Percentiles rank a stretch among this genome's conserved stretches.
phyloP scores from a whole-genome alignment of 2,329 filamentous ascomycete genomes.

The Colletotrichum sp. region DNA sequence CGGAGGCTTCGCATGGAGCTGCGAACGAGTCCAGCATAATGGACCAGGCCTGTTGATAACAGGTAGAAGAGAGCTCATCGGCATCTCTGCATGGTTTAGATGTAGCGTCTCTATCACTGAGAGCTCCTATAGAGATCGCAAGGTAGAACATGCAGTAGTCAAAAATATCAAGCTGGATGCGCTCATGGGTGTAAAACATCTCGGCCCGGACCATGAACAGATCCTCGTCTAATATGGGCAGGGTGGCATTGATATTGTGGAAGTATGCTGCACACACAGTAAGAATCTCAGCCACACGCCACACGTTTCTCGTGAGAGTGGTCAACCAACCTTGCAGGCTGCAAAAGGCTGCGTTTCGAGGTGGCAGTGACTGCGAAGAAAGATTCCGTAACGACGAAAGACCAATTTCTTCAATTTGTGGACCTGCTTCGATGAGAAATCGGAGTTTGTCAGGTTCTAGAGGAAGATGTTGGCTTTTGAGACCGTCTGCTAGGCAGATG shows the following conservation, averaged over 20 bases:
- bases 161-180: not conserved
- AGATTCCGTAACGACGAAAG: not conserved
- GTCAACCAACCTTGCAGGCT: not conserved
- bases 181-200: not conserved
- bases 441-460: not conserved
- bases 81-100: not conserved
- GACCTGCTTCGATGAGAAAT: not conserved
- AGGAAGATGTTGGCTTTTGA: not conserved
- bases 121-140: not conserved
- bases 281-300: not conserved
- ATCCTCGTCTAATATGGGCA: not conserved
- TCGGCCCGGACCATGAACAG: not conserved
- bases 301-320: not conserved
- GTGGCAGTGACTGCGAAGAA: not conserved
- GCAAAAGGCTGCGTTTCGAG: not conserved
- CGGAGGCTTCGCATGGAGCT: not conserved
- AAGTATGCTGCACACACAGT: not conserved
- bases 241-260: not conserved
- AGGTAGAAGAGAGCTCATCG: not conserved
- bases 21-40: not conserved
- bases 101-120: not conserved
- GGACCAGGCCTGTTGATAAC: not conserved
- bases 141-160: not conserved
- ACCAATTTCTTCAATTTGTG: not conserved
- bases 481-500: not conserved